A percentile compares a stretch with the other conserved stretches of the same genome.
These are phyloP conservation scores for Amauroascus verrucosus DNA, from an alignment of 2,329 filamentous ascomycete species.

Conservation along the genomic window DNA sequence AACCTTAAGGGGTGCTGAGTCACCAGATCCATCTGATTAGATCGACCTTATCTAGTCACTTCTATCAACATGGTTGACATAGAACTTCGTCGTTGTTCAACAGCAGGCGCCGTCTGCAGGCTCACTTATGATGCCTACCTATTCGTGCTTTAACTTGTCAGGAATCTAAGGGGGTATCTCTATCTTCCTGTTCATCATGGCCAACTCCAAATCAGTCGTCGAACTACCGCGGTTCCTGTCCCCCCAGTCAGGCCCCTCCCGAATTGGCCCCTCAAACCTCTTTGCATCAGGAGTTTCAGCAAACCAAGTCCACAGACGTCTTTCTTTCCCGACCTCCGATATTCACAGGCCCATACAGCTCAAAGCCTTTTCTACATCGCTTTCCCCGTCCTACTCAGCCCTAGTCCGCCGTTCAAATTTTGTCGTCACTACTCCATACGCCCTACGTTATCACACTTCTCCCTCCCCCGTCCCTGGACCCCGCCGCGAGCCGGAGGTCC, in stretches of 20 bases:
- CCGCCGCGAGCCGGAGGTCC: not conserved
- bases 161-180: too few relatives aligned
- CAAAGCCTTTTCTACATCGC: not conserved
- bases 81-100: too few relatives aligned
- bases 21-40: too few relatives aligned
- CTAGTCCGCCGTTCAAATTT: not conserved
- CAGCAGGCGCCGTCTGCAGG: too few relatives aligned
- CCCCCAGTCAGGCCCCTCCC: conserved; percentile 4
- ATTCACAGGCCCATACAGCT: not conserved
- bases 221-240: conserved; percentile 35
- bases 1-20: too few relatives aligned
- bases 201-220: conserved; percentile 32
- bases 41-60: too few relatives aligned
- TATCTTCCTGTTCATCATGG: conserved; percentile 25
- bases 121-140: not conserved
- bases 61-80: too few relatives aligned
- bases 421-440: not conserved
- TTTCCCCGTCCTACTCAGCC: not conserved
- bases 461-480: not conserved
- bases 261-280: conserved; percentile 5
- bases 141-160: too few relatives aligned
- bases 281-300: not conserved
- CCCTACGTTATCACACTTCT: conserved; percentile 2
- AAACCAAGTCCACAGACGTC: not conserved
- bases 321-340: conserved; percentile 3